Evolutionary conservation across 2,329 filamentous ascomycete species (phyloP), one percentile per base, ranked within the genome.

Genomic region (Neoscytalidium dimidiatum): DNA sequence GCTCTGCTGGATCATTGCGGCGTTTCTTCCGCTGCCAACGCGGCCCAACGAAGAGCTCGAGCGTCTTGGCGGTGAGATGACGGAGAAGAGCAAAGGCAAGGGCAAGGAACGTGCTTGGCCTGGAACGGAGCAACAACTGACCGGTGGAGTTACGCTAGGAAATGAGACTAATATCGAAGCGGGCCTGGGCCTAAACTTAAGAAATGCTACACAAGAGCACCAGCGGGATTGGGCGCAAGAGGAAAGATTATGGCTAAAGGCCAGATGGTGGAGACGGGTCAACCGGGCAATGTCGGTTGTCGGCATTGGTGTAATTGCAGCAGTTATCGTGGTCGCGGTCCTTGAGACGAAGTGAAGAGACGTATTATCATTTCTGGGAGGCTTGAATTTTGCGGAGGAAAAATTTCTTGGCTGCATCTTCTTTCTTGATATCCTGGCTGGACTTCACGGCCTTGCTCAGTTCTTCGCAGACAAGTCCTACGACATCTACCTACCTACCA

Each of bases 1-100:
- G 35, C 49, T 65, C 17, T 49, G 52, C 35, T 65, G 63, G 63
- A 33, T 61, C 33, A 44, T 65, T 11, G 63, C 53, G 29, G 63
- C 63, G 14, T 23, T 65, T 3, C 26, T 65, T 6, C 63, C 63
- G 9, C 26, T 65, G 17, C 53, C 53, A 3, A 17, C 56, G n/a
- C 52, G 44, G 11, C 63, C 63, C 19, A 57, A 31, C 29, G 41
- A 48, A 9, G 51, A 64, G 26, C 26, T 38, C 31, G 51, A 57
- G 38, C 49, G 35, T 26, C 49, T 35, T n/a, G 26, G 41, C 49
- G 19, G 19, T 14, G 26, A 23, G 49, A 64, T 53, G 33, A 23
- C 19, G 49, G 61, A 43, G 51, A 64, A 56, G 49, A 19, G 28
- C 23, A 29, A 46, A n/a, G 41, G 14, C 8, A 51, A 62, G 33